Conservation (phyloP, 23 red algal genomes). For the Gracilaria caudata region DNA sequence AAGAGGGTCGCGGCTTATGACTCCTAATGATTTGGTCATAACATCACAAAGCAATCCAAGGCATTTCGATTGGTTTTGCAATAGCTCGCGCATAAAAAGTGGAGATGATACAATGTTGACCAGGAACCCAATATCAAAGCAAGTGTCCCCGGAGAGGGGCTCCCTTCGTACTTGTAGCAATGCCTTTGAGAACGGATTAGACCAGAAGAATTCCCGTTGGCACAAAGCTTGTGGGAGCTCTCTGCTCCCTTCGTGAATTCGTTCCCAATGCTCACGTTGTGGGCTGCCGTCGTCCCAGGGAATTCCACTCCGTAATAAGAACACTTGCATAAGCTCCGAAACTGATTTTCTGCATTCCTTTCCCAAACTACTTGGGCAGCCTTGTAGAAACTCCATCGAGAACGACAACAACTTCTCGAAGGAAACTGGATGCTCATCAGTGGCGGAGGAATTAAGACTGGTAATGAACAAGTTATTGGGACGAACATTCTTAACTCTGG, state of each 20-base stretch:
- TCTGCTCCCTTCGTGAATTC: neutral
- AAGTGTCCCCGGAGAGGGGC: neutral
- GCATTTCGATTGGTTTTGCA: conserved; percentile 30
- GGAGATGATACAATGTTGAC: conserved; percentile 24
- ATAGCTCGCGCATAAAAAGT: conserved; percentile 16
- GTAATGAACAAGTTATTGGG: conserved; percentile 2
- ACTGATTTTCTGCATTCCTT: conserved; percentile 17
- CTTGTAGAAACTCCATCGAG: neutral
- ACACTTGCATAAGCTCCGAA: conserved; percentile 8
- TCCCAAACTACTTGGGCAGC: neutral
- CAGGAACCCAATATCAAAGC: conserved; percentile 18
- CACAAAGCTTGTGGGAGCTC: neutral
- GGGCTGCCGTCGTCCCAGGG: conserved; percentile 1
- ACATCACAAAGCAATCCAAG: conserved; percentile 26
- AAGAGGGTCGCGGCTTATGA: conserved; percentile 11
- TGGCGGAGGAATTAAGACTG: neutral
- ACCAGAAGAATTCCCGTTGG: conserved; percentile 22
- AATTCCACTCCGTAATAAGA: neutral
- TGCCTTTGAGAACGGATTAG: neutral
- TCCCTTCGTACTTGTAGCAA: conserved; percentile 29
- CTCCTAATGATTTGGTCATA: conserved; percentile 11
- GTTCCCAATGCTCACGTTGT: neutral
- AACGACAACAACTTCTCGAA: neutral
- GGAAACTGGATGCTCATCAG: neutral
- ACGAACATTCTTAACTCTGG: conserved; percentile 3